phyloP scores from a whole-genome alignment of 1,139 yeast species.

The Blastobotrys raffinosifermentans region DNA sequence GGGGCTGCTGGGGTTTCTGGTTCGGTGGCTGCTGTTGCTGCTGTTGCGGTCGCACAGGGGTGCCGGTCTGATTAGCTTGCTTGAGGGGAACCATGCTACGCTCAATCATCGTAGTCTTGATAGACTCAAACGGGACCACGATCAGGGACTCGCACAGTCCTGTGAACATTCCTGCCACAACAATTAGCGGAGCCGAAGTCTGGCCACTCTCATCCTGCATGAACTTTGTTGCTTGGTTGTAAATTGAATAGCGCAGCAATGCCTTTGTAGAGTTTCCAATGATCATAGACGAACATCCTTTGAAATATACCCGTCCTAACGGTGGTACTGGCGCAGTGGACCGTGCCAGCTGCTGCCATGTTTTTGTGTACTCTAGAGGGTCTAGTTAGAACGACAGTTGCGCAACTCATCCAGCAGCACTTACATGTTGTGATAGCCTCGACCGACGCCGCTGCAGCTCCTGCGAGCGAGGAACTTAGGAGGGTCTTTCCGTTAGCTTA shows the following conservation, averaged over 20 bases:
- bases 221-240: conserved; percentile 70
- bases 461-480: conserved; percentile 63
- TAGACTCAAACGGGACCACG: conserved; percentile 84
- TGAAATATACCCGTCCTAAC: conserved; percentile 46
- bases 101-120: conserved; percentile 82
- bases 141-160: conserved; percentile 67
- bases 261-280: conserved; percentile 71
- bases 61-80: conserved; percentile 1
- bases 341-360: conserved; percentile 58
- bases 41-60: conserved; percentile 4
- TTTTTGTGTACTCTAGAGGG: conserved; percentile 80
- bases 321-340: conserved; percentile 38
- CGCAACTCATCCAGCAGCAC: conserved; percentile 8
- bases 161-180: conserved; percentile 78
- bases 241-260: conserved; percentile 62
- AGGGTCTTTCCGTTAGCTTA: conserved; percentile 21
- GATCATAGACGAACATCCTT: conserved; percentile 78
- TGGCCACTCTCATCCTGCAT: conserved; percentile 38
- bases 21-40: conserved; percentile 2
- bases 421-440: conserved; percentile 60
- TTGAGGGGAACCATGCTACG: conserved; percentile 14
- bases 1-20: conserved; percentile 1
- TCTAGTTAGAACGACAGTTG: conserved; percentile 28
- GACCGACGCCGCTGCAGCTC: conserved; percentile 66
- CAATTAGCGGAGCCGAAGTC: conserved; percentile 34